A percentile compares a stretch with the other conserved stretches of the same genome.
Evolutionary conservation across 257 asterid genomes (phyloP).

Genomic region (Misopates orontium): DNA sequence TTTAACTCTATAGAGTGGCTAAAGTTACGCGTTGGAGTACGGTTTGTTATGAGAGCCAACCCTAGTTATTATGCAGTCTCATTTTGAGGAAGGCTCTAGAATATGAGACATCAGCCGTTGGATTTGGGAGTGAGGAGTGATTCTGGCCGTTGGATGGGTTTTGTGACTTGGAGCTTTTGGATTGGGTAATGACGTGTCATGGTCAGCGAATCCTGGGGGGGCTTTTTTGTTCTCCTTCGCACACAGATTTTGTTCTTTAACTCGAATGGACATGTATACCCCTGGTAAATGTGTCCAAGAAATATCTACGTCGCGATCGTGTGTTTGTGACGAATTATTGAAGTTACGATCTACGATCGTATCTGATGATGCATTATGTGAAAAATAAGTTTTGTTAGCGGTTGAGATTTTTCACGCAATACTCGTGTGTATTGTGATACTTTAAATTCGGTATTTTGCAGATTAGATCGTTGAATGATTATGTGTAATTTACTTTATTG

Average conservation of each 20-base stretch:
- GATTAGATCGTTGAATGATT: too few species aligned
- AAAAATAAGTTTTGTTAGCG: too few species aligned
- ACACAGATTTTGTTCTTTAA: slow-evolving; percentile 3
- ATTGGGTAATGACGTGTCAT: slow-evolving; percentile 57
- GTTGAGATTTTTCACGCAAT: too few species aligned
- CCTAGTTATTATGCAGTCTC: slow-evolving; percentile 9
- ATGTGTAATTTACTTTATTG: too few species aligned
- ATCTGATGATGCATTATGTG: too few species aligned
- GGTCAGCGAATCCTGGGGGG: slow-evolving; percentile 40
- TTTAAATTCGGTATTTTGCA: too few species aligned
- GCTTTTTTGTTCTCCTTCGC: slow-evolving; percentile 2
- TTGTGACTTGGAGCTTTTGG: slow-evolving; percentile 44
- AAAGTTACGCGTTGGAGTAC: slow-evolving; percentile 29
- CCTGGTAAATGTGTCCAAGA: too few species aligned
- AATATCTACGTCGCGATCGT: too few species aligned
- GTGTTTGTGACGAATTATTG: too few species aligned
- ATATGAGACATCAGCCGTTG: slow-evolving; percentile 41
- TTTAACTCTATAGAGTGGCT: slow-evolving; percentile 26
- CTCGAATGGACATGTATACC: slow-evolving; percentile 26
- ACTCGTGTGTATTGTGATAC: too few species aligned
- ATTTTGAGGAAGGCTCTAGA: slow-evolving; percentile 54
- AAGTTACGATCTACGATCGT: too few species aligned
- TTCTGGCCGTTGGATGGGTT: slow-evolving; percentile 15
- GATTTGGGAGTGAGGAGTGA: slow-evolving; percentile 25
- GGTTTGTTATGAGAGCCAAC: slow-evolving; percentile 33